These are phyloP conservation scores for Crithidia sp. DNA, from an alignment of 208 protist genomes.

Conservation along the genomic window DNA sequence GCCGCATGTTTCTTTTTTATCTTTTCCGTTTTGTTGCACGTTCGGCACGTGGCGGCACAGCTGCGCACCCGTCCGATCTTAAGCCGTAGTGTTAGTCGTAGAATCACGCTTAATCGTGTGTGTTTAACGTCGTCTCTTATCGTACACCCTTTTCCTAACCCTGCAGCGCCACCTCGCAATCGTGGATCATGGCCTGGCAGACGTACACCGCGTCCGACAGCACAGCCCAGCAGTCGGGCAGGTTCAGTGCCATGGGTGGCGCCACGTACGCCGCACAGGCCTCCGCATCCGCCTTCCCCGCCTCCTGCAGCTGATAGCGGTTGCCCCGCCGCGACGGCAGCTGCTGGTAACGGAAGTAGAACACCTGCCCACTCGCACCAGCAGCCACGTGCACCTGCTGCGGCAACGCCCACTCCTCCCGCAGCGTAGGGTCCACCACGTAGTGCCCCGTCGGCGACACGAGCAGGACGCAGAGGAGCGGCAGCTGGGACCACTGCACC, in stretches of 20 bases:
- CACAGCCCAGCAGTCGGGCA: conserved; percentile 45
- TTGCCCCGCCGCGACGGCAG: conserved; percentile 74
- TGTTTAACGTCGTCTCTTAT: neutral
- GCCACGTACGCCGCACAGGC: conserved; percentile 20
- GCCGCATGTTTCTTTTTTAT: neutral
- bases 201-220: conserved; percentile 51
- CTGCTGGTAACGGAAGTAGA: conserved; percentile 68
- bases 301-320: conserved; percentile 34
- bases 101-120: too few relatives aligned
- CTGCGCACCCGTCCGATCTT: neutral
- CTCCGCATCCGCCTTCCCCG: conserved; percentile 10
- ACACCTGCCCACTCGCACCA: conserved; percentile 52
- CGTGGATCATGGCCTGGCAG: conserved; percentile 71
- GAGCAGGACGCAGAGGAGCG: conserved; percentile 60
- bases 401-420: conserved; percentile 82
- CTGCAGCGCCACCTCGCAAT: conserved; percentile 60
- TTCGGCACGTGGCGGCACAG: neutral
- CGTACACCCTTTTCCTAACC: neutral
- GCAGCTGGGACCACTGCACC: conserved; percentile 68
- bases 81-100: neutral
- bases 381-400: conserved; percentile 79
- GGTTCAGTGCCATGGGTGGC: conserved; percentile 20
- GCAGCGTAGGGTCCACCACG: conserved; percentile 71
- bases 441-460: conserved; percentile 80
- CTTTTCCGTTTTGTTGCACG: neutral